Conservation (phyloP, 2,329 filamentous ascomycete species). For the Sporothrix variecibatus region DNA sequence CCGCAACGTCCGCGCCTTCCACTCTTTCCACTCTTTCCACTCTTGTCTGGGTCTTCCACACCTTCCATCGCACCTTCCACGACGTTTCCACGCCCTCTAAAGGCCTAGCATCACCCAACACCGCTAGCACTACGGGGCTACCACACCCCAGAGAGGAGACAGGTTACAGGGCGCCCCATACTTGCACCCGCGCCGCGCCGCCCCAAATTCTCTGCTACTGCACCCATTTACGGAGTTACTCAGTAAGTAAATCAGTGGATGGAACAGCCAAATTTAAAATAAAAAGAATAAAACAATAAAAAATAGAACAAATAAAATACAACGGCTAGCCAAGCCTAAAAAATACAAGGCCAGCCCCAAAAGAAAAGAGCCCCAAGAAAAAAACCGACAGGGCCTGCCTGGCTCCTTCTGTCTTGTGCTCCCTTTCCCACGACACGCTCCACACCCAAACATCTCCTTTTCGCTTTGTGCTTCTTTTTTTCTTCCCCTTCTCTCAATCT, state of each 20-base stretch:
- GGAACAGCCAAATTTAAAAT: background rate
- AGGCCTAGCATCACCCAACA: background rate
- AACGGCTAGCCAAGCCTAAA: background rate
- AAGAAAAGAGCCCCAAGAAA: background rate
- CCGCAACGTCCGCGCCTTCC: background rate
- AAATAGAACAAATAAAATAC: background rate
- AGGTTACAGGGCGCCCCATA: slow-evolving; percentile 27
- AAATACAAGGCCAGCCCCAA: slow-evolving; percentile 1
- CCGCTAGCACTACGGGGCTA: background rate
- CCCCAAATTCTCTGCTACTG: background rate
- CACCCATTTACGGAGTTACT: too few species aligned
- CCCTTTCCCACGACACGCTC: slow-evolving; percentile 19
- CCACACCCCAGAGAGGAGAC: slow-evolving; percentile 23
- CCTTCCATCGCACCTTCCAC: slow-evolving; percentile 9
- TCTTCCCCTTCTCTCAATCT: slow-evolving; percentile 9
- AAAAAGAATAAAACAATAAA: background rate
- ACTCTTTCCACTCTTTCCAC: background rate
- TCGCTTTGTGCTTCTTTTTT: background rate
- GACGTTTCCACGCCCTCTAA: background rate
- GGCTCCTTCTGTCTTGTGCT: background rate
- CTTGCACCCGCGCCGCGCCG: slow-evolving; percentile 23
- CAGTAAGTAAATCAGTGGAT: background rate
- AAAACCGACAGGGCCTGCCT: background rate
- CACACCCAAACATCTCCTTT: slow-evolving; percentile 17
- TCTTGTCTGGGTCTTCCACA: background rate